phyloP scores from a whole-genome alignment of 257 asterid genomes.

The Linaria vulgaris region DNA sequence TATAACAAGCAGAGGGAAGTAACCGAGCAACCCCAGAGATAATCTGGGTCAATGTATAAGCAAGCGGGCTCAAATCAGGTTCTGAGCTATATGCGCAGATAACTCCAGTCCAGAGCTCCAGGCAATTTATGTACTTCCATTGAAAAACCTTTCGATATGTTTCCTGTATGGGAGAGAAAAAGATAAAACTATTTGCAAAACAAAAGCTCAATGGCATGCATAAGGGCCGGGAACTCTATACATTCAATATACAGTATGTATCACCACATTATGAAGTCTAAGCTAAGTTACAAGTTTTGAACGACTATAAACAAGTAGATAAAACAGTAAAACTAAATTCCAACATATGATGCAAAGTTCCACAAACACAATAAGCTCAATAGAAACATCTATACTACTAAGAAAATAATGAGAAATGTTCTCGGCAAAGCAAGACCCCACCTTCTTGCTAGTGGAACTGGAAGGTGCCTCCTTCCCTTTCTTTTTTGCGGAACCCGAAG shows the following conservation, averaged over 20 bases:
- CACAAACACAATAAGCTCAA: slow-evolving; percentile 2
- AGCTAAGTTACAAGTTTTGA: not conserved
- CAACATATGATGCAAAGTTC: not conserved
- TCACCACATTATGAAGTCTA: not conserved
- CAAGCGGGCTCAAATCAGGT: slow-evolving; percentile 77
- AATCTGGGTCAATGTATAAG: slow-evolving; percentile 87
- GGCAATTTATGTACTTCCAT: slow-evolving; percentile 88
- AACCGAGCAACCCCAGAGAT: slow-evolving; percentile 87
- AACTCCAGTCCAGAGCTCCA: slow-evolving; percentile 97
- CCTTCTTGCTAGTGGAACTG: slow-evolving; percentile 37
- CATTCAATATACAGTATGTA: not conserved
- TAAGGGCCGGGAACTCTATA: not conserved
- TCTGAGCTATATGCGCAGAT: slow-evolving; percentile 73
- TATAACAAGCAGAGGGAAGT: slow-evolving; percentile 83
- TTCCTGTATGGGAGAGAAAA: slow-evolving; percentile 44
- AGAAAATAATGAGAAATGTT: not conserved
- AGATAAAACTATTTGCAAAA: slow-evolving; percentile 2
- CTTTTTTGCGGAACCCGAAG: slow-evolving; percentile 39
- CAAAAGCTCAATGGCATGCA: not conserved
- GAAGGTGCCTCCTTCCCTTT: slow-evolving; percentile 47
- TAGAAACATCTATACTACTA: not conserved
- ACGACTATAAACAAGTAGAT: not conserved
- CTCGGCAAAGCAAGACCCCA: not conserved
- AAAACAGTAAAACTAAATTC: not conserved
- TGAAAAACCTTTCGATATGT: slow-evolving; percentile 82